Evolutionary conservation across 2,329 filamentous ascomycete genomes (phyloP), one percentile per base, ranked within the genome.

Genomic region (Orbilia quercus): DNA sequence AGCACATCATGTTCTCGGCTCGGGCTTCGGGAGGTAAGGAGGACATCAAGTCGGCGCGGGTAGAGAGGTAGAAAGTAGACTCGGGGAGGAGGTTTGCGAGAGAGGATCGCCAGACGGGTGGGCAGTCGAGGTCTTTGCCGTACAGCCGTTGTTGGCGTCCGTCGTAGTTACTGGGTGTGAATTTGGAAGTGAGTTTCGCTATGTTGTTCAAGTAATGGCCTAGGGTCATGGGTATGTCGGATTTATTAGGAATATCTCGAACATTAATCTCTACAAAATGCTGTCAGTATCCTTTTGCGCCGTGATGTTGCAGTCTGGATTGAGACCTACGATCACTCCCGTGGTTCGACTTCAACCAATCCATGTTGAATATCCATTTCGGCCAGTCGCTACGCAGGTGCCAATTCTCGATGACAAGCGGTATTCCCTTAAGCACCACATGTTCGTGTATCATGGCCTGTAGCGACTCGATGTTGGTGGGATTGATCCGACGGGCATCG

Each of bases 1-100:
- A 99, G 80, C 94, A 98, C 95, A 97, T 97, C 77, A 99, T 84
- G 75, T 99, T 99, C 79, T 96, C 89, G 0, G 95, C 95, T 53
- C 92, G 89, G 91, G 97, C 97, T 44, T 90, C 87, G 45, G 85
- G 82, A 0, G 92, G 92, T 2, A 99, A 84, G 77, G 90, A 93
- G 79, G 92, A 96, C 95, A 99, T 99, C 34, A 99, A 82, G 79
- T 99, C 95, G 5, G 94, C 94, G 1, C 92, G 90, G 48, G 88
- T 86, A 77, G 97, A 97, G 62, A 96, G 84, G 79, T 98, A 99
- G 79, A 92, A 96, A 0, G 98, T 82, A n/a, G 85, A 88, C 0
- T 89, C 86, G 0, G 94, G 93, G 3, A 98, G 89, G 28, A 91
- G 83, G 54, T 90, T 89, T 76, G 88, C 87, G 16, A 99, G 82